Evolutionary conservation across 139 green algal species (phyloP).

Genomic region (Haematococcus lacustris): DNA sequence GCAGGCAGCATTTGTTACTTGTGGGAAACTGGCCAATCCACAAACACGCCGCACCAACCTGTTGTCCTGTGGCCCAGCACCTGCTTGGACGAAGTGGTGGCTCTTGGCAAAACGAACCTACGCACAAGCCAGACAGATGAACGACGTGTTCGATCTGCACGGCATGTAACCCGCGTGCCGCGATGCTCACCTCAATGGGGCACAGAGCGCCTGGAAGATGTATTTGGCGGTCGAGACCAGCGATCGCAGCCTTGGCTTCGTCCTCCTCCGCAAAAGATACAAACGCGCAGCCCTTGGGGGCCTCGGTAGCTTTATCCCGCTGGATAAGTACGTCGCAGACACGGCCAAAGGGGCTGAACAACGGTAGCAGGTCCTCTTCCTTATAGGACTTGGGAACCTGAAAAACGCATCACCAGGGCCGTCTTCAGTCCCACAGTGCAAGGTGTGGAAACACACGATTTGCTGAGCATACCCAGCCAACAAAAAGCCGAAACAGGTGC

Average conservation of each 20-base stretch:
- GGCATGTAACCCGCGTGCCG: background rate
- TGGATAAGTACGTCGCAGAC: conserved; percentile 23
- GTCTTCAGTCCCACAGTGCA: background rate
- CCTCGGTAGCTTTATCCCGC: conserved; percentile 20
- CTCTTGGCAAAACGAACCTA: conserved; percentile 45
- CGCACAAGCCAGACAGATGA: background rate
- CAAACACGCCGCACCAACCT: too few species aligned
- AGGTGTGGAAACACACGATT: background rate
- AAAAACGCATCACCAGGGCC: background rate
- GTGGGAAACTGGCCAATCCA: too few species aligned
- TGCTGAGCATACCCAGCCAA: background rate
- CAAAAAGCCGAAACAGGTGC: background rate
- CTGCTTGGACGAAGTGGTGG: conserved; percentile 40
- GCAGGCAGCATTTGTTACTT: too few species aligned
- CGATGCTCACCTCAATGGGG: conserved; percentile 24
- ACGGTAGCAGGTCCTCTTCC: conserved; percentile 6
- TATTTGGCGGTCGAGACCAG: conserved; percentile 23
- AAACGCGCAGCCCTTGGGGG: conserved; percentile 38
- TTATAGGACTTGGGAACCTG: conserved; percentile 10
- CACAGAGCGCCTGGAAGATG: conserved; percentile 28
- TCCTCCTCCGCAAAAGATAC: conserved; percentile 23
- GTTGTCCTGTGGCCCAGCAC: conserved; percentile 26
- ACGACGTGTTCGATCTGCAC: background rate
- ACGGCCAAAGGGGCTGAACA: conserved; percentile 9
- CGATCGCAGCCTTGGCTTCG: conserved; percentile 37